Conservation (phyloP, 306 rosid genomes). For the Vicia faba region DNA sequence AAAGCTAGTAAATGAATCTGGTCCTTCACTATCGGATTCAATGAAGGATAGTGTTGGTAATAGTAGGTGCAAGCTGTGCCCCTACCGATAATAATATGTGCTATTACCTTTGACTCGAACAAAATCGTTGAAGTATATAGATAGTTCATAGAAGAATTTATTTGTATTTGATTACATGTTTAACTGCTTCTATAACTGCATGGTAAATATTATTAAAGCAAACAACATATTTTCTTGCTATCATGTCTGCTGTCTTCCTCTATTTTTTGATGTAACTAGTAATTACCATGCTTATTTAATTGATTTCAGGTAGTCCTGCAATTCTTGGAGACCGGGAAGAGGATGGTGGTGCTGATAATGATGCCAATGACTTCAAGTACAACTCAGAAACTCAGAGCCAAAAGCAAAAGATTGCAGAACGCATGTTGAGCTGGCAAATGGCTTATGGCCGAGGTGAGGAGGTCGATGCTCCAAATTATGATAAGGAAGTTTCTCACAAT, state of each 20-base stretch:
- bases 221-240: slow-evolving; percentile 19
- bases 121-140: slow-evolving; percentile 1
- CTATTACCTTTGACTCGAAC: not conserved
- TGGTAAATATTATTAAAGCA: slow-evolving; percentile 14
- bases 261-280: slow-evolving; percentile 9
- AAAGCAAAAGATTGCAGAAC: slow-evolving; percentile 90
- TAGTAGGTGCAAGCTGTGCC: not conserved
- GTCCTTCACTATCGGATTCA: not conserved
- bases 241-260: slow-evolving; percentile 13
- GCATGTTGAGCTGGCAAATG: slow-evolving; percentile 90
- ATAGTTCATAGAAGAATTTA: slow-evolving; percentile 5
- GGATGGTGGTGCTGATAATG: slow-evolving; percentile 62
- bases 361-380: slow-evolving; percentile 65
- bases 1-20: not conserved
- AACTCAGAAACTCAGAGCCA: slow-evolving; percentile 73
- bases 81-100: not conserved
- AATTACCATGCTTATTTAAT: slow-evolving; percentile 20
- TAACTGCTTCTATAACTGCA: slow-evolving; percentile 24
- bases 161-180: slow-evolving; percentile 17
- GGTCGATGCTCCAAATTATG: slow-evolving; percentile 66
- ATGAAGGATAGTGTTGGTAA: not conserved
- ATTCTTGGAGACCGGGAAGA: slow-evolving; percentile 80
- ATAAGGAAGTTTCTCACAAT: slow-evolving; percentile 82
- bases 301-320: slow-evolving; percentile 83
- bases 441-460: slow-evolving; percentile 74